These are phyloP conservation scores for Sanghuangporus sanghuang DNA, from an alignment of 1,284 basidiomycete genomes.

Conservation along the genomic window DNA sequence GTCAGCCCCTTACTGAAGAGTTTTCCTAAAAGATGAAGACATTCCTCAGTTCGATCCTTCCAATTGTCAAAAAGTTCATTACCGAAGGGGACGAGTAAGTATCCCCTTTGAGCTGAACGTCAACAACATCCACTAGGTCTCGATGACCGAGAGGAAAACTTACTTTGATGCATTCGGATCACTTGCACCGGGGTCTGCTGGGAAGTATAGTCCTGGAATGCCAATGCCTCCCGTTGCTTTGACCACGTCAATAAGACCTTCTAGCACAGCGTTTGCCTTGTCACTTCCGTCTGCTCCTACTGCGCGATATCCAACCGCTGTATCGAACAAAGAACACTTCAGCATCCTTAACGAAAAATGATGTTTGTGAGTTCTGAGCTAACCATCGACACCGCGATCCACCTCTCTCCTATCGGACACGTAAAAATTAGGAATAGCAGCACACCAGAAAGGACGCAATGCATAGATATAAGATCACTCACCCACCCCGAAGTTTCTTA, in stretches of 20 bases:
- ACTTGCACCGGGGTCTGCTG: constrained; percentile 46
- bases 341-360: background rate
- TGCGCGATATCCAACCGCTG: constrained; percentile 50
- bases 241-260: constrained; percentile 44
- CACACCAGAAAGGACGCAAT: background rate
- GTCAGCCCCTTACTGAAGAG: constrained; percentile 48
- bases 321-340: background rate
- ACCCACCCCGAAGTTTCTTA: constrained; percentile 37
- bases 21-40: constrained; percentile 28
- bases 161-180: constrained; percentile 46
- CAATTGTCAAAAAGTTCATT: constrained; percentile 6
- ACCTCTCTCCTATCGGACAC: constrained; percentile 34
- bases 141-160: constrained; percentile 14
- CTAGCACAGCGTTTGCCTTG: constrained; percentile 45
- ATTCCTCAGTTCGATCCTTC: background rate
- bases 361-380: constrained; percentile 7
- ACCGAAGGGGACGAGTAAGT: constrained; percentile 48
- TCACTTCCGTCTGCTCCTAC: constrained; percentile 45
- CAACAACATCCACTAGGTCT: background rate
- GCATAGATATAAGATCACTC: constrained; percentile 17
- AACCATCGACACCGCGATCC: constrained; percentile 49
- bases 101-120: constrained; percentile 30
- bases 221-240: constrained; percentile 48
- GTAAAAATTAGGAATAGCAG: background rate
- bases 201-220: constrained; percentile 48